Percentiles rank a stretch among this genome's conserved stretches.
These are phyloP conservation scores for Rhodofomes roseus DNA, from an alignment of 1,284 basidiomycete species.

Conservation along the genomic window DNA sequence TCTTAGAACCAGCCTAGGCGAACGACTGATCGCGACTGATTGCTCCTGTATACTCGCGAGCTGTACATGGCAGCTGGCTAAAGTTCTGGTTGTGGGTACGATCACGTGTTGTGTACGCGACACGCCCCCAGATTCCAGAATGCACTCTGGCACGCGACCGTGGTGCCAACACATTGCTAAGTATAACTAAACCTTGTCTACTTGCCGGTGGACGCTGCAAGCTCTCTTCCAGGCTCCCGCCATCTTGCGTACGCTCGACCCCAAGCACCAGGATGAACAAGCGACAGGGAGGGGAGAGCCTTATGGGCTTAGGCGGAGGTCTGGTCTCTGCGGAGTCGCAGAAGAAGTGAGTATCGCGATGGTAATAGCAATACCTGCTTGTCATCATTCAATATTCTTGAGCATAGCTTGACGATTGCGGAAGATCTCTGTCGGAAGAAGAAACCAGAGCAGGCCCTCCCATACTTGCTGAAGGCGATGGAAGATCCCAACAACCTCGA, in stretches of 20 bases:
- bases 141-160: no score
- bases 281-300: slow-evolving; percentile 19
- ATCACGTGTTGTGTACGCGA: background rate
- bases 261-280: slow-evolving; percentile 14
- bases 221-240: no score
- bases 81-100: background rate
- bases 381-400: background rate
- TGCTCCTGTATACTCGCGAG: no score
- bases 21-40: no score
- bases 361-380: no score
- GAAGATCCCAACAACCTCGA: slow-evolving; percentile 28
- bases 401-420: slow-evolving; percentile 19
- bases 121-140: background rate
- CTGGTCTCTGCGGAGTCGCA: slow-evolving; percentile 22
- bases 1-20: no score
- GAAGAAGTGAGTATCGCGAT: slow-evolving; percentile 15
- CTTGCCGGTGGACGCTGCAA: no score
- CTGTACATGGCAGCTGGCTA: no score
- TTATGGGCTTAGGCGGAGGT: slow-evolving; percentile 22
- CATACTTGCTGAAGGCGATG: slow-evolving; percentile 26
- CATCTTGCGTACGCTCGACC: no score
- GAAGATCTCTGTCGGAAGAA: slow-evolving; percentile 25
- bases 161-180: no score
- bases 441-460: slow-evolving; percentile 23
- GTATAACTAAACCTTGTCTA: no score